These are phyloP conservation scores for Colletotrichum endophyticum DNA, from an alignment of 2,329 filamentous ascomycete genomes.

Conservation along the genomic window DNA sequence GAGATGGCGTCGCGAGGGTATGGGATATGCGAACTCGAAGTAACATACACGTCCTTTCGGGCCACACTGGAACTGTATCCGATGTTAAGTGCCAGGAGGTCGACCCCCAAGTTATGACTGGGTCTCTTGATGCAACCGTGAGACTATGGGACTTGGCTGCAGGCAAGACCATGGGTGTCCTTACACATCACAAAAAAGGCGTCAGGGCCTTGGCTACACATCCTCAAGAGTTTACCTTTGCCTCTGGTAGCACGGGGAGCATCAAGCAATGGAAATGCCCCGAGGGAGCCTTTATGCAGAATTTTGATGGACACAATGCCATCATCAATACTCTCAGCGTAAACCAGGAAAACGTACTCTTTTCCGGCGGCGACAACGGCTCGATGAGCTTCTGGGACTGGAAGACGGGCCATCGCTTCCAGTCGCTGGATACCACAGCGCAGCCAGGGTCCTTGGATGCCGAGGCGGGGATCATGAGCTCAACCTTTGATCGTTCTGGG, in stretches of 20 bases:
- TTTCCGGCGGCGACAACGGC: slow-evolving; percentile 93
- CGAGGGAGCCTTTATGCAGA: slow-evolving; percentile 98
- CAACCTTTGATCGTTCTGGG: slow-evolving; percentile 89
- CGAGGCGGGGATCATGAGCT: slow-evolving; percentile 93
- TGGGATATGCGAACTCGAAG: slow-evolving; percentile 98
- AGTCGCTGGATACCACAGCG: slow-evolving; percentile 86
- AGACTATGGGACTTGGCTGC: slow-evolving; percentile 95
- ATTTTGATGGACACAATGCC: slow-evolving; percentile 94
- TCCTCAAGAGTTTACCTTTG: slow-evolving; percentile 95
- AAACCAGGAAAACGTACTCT: slow-evolving; percentile 94
- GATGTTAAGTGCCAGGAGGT: slow-evolving; percentile 93
- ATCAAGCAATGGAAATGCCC: slow-evolving; percentile 99
- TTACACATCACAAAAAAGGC: slow-evolving; percentile 99
- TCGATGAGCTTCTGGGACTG: slow-evolving; percentile 99
- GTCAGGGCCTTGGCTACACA: slow-evolving; percentile 85
- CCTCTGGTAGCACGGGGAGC: slow-evolving; percentile 85
- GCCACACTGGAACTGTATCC: slow-evolving; percentile 89
- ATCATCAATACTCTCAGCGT: slow-evolving; percentile 95
- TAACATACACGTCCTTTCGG: slow-evolving; percentile 91
- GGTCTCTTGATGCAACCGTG: slow-evolving; percentile 91
- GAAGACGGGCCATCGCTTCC: slow-evolving; percentile 94
- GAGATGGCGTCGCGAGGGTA: slow-evolving; percentile 91
- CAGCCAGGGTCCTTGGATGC: slow-evolving; percentile 94
- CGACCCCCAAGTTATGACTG: slow-evolving; percentile 92
- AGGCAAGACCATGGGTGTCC: slow-evolving; percentile 92